Evolutionary conservation across 768 basidiomycete species (phyloP), one percentile per base, ranked within the genome.

Genomic region (Agaricus bisporus): DNA sequence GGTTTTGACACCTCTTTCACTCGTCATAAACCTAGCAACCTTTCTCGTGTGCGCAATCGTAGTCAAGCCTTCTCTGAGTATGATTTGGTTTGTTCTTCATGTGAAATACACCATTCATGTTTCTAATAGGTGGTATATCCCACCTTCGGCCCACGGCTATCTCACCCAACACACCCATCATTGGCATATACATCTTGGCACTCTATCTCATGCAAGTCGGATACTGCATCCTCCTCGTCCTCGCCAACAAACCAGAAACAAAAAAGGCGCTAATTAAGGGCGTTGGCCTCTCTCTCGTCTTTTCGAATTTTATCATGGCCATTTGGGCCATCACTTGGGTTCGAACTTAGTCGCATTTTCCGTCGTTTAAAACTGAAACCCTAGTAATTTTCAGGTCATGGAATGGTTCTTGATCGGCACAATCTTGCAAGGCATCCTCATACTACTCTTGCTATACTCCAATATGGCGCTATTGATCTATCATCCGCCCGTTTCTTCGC

Each of bases 291-390:
- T 77, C 84, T 5, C 77, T 95, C 41, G 86, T 91, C 2, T 63
- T 86, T 15, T 77, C 89, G 2, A 93, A 95, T 58, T 86, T 88
- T 79, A 59, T 85, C 3, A 85, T 89, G 81, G 90, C 85, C 0
- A 63, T 78, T 0, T 94, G 90, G 88, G 85, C 87, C 0, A 76
- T 93, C 22, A 72, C 82, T 57, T 93, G 86, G 81, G 86, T 88
- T 58, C 42, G 73, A 61, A 5, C 32, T n/a, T 18, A 28, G 48
- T 46, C 7, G 12, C 49, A 9, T 36, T 20, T 29, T 42, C 35
- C 41, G 49, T 22, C 43, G 38, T 32, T 32, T 25, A 10, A 20
- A 51, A n/a, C 38, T 39, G 15, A 39, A 17, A 39, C 38, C 5
- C 17, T 14, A 12, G 5, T 6, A 25, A 39, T 5, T 15, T 10